phyloP scores from a whole-genome alignment of 176 grass and related monocot genomes.

The Eleusine coracana region DNA sequence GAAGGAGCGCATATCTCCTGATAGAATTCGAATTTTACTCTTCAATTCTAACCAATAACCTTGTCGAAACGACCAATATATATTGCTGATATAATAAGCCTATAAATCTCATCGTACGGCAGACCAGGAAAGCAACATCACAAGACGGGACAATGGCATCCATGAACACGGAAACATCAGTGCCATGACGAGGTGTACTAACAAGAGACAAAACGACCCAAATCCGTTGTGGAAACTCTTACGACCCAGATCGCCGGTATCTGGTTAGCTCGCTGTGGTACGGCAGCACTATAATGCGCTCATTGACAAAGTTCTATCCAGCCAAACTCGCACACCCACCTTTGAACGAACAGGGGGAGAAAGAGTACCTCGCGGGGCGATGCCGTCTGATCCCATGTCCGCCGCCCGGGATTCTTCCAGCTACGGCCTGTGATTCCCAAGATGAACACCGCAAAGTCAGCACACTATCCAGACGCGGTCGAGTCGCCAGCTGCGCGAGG shows the following conservation, averaged over 20 bases:
- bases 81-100: neutral
- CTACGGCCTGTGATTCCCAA: neutral
- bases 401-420: neutral
- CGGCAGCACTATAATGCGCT: neutral
- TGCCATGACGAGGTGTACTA: neutral
- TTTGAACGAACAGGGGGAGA: neutral
- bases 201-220: neutral
- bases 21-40: neutral
- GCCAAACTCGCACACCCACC: neutral
- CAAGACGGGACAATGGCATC: neutral
- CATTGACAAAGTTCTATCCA: neutral
- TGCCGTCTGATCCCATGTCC: constrained; percentile 42
- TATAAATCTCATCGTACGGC: neutral
- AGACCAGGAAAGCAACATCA: neutral
- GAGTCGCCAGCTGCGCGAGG: neutral
- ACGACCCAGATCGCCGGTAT: neutral
- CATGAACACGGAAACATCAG: neutral
- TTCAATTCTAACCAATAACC: neutral
- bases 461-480: neutral
- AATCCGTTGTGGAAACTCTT: neutral
- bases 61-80: neutral
- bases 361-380: constrained; percentile 39
- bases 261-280: neutral
- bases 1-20: neutral
- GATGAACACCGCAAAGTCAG: neutral